Percentiles rank a stretch among this genome's conserved stretches.
Evolutionary conservation across 1,284 basidiomycete genomes (phyloP).

Genomic region (Kalmanozyma brasiliensis): DNA sequence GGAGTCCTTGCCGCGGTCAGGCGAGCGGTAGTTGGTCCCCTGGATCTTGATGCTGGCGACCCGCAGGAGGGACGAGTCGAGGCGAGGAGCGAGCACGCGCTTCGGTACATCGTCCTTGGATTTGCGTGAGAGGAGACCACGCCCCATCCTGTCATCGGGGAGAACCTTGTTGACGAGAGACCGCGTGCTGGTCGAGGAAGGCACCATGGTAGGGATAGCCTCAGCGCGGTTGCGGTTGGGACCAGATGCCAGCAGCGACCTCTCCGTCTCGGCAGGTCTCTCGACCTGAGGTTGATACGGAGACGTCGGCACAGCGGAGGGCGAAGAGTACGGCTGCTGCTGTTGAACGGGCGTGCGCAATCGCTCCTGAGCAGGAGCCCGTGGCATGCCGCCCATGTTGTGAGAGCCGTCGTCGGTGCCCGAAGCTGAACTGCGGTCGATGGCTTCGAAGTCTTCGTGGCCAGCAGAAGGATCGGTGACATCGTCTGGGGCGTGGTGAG

Average conservation of each 20-base stretch:
- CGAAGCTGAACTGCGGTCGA: constrained; percentile 47
- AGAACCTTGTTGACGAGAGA: constrained; percentile 35
- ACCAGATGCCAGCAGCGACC: constrained; percentile 43
- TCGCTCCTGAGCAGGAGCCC: constrained; percentile 11
- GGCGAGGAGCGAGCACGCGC: constrained; percentile 44
- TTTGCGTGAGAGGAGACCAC: constrained; percentile 22
- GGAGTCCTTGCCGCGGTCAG: constrained; percentile 86
- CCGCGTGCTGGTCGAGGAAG: constrained; percentile 42
- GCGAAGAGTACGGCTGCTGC: constrained; percentile 18
- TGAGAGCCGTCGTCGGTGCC: constrained; percentile 35
- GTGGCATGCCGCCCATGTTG: constrained; percentile 10
- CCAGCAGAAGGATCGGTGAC: constrained; percentile 23
- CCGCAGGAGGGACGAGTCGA: constrained; percentile 57
- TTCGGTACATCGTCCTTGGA: constrained; percentile 35
- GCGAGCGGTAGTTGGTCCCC: constrained; percentile 79
- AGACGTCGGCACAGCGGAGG: constrained; percentile 22
- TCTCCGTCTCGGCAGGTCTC: constrained; percentile 29
- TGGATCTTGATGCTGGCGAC: constrained; percentile 59
- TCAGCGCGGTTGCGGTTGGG: constrained; percentile 43
- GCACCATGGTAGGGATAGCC: constrained; percentile 35
- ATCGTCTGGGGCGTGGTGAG: constrained; percentile 15
- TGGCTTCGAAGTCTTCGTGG: constrained; percentile 46
- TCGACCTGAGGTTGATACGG: constrained; percentile 19
- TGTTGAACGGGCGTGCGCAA: constrained; percentile 25
- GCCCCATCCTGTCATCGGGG: constrained; percentile 26